phyloP scores from a whole-genome alignment of 805 yeast genomes.

The Nakazawaea pomicola region DNA sequence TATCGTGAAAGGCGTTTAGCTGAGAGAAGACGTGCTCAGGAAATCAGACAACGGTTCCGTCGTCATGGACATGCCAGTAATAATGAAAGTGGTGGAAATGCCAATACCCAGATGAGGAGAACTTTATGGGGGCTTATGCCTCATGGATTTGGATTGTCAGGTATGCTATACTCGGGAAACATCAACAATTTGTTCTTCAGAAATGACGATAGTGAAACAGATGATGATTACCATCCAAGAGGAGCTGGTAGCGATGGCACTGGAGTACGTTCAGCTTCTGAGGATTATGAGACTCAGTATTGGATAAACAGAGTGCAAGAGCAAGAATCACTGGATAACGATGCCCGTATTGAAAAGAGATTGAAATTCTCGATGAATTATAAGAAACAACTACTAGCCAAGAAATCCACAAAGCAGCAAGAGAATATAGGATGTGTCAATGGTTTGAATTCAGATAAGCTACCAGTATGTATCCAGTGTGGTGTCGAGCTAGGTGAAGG shows the following conservation, averaged over 20 bases:
- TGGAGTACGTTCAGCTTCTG: not conserved
- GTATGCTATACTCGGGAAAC: conserved; percentile 4
- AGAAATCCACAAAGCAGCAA: conserved; percentile 14
- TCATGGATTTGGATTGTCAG: conserved; percentile 2
- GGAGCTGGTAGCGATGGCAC: no score
- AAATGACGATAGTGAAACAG: conserved; percentile 4
- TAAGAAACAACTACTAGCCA: conserved; percentile 14
- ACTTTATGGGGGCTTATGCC: conserved; percentile 1
- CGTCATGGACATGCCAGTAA: no score
- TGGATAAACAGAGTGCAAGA: conserved; percentile 12
- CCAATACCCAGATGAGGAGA: not conserved
- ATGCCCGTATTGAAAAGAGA: conserved; percentile 5
- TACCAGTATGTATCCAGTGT: conserved; percentile 60
- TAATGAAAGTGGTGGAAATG: no score
- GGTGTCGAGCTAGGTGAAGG: conserved; percentile 73
- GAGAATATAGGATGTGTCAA: conserved; percentile 18
- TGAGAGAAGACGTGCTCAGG: conserved; percentile 4
- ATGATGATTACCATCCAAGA: not conserved
- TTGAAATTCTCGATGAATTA: conserved; percentile 18
- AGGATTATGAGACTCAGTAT: conserved; percentile 5
- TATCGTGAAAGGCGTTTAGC: not conserved
- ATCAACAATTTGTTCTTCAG: conserved; percentile 5
- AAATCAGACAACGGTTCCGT: not conserved
- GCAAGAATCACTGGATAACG: conserved; percentile 7
- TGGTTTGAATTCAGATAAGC: conserved; percentile 28